These are phyloP conservation scores for Lanmaoa rubissima DNA, from an alignment of 768 basidiomycete genomes.

Conservation along the genomic window DNA sequence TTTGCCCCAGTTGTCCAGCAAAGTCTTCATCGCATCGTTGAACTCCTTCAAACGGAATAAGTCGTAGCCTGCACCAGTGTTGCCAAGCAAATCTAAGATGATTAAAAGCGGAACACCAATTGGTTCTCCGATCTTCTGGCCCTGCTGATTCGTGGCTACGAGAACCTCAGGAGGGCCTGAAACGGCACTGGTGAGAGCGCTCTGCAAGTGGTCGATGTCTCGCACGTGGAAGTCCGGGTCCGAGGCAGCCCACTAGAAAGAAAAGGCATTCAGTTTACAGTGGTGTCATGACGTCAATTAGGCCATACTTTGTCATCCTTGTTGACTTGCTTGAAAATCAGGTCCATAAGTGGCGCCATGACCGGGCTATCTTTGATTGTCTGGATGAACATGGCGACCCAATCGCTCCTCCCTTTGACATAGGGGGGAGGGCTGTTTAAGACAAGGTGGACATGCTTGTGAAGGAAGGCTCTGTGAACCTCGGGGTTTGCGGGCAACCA, in stretches of 20 bases:
- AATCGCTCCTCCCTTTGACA: neutral
- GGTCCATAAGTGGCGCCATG: neutral
- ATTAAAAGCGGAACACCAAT: constrained; percentile 19
- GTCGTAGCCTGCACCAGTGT: constrained; percentile 21
- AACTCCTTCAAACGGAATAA: constrained; percentile 11
- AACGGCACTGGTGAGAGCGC: neutral
- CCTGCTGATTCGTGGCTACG: neutral
- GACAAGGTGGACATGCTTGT: neutral
- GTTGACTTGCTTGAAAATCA: neutral
- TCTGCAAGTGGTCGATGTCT: neutral
- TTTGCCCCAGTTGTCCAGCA: neutral
- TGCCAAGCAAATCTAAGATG: constrained; percentile 21
- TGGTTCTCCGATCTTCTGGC: constrained; percentile 13
- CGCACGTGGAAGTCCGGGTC: neutral
- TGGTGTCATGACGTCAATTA: neutral
- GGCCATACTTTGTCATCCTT: neutral
- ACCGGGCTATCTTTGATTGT: neutral
- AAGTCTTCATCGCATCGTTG: neutral
- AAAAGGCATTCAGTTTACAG: neutral
- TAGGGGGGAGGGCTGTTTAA: neutral
- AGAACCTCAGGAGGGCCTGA: neutral
- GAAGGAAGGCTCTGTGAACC: neutral
- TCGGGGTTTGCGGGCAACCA: neutral
- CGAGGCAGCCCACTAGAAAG: neutral
- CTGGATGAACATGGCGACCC: neutral